Evolutionary conservation across 2,329 filamentous ascomycete species (phyloP).

Genomic region (Diaporthe eres): DNA sequence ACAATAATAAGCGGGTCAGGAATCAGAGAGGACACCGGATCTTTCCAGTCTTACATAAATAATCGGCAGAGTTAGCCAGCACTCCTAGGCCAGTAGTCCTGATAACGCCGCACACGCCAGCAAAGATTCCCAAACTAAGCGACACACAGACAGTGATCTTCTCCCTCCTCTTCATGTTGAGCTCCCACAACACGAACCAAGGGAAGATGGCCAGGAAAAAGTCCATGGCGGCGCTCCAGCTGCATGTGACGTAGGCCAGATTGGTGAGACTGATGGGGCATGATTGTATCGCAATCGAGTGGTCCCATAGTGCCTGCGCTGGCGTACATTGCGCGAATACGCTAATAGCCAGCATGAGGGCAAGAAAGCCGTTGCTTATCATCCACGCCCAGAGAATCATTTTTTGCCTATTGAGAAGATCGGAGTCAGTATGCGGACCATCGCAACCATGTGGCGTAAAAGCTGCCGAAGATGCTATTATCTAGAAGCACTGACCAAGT

Average conservation of each 20-base stretch:
- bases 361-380: constrained; percentile 18
- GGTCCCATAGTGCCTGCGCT: constrained; percentile 18
- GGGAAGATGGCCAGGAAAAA: constrained; percentile 29
- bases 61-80: constrained; percentile 7
- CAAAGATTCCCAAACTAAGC: constrained; percentile 26
- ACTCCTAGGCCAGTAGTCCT: constrained; percentile 30
- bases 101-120: constrained; percentile 24
- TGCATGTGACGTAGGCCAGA: constrained; percentile 19
- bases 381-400: constrained; percentile 29
- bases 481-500: constrained; percentile 8
- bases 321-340: constrained; percentile 23
- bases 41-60: constrained; percentile 13
- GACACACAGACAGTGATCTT: constrained; percentile 28
- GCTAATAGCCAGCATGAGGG: not conserved
- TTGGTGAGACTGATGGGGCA: constrained; percentile 28
- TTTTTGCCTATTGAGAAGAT: constrained; percentile 4
- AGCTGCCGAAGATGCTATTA: not conserved
- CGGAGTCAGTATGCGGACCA: not conserved
- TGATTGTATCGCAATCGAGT: not conserved
- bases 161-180: constrained; percentile 31
- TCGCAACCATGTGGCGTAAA: too few relatives aligned
- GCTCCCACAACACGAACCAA: constrained; percentile 26
- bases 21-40: not conserved
- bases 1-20: not conserved
- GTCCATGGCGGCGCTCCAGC: constrained; percentile 33